A percentile compares a stretch with the other conserved stretches of the same genome.
Conservation (phyloP, 75 land plant genomes). For the Adiantum capillusveneris region DNA sequence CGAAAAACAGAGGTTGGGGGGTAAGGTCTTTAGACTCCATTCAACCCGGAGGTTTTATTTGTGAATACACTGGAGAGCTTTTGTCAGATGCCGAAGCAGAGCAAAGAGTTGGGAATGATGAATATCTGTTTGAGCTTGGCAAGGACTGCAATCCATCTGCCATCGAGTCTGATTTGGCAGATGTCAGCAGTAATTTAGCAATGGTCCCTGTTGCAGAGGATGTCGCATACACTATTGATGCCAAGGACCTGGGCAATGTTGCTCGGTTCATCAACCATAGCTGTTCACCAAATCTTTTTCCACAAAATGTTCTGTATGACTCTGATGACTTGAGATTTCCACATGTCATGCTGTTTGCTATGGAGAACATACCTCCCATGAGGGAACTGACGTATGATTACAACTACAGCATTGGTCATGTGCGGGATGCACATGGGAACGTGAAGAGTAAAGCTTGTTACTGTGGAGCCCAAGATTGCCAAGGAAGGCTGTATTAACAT, state of each 20-base stretch:
- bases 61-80: constrained; percentile 69
- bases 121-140: constrained; percentile 40
- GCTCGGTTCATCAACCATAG: constrained; percentile 69
- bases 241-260: constrained; percentile 57
- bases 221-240: constrained; percentile 50
- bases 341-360: constrained; percentile 74
- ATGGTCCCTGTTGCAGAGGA: constrained; percentile 24
- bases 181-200: constrained; percentile 6
- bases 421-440: constrained; percentile 49
- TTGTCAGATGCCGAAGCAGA: constrained; percentile 38
- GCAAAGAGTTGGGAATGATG: constrained; percentile 22
- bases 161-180: background rate
- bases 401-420: constrained; percentile 43
- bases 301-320: constrained; percentile 66
- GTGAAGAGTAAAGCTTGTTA: constrained; percentile 47
- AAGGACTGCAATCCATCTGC: constrained; percentile 26
- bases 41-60: constrained; percentile 63
- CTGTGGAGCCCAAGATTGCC: constrained; percentile 57
- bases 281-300: constrained; percentile 60
- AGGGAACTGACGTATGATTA: constrained; percentile 63
- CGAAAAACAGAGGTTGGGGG: constrained; percentile 71
- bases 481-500: constrained; percentile 46
- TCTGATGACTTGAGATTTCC: constrained; percentile 50
- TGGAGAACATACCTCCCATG: constrained; percentile 71
- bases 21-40: constrained; percentile 76